phyloP scores from a whole-genome alignment of 2,329 filamentous ascomycete genomes.

The Piedraia hortae region DNA sequence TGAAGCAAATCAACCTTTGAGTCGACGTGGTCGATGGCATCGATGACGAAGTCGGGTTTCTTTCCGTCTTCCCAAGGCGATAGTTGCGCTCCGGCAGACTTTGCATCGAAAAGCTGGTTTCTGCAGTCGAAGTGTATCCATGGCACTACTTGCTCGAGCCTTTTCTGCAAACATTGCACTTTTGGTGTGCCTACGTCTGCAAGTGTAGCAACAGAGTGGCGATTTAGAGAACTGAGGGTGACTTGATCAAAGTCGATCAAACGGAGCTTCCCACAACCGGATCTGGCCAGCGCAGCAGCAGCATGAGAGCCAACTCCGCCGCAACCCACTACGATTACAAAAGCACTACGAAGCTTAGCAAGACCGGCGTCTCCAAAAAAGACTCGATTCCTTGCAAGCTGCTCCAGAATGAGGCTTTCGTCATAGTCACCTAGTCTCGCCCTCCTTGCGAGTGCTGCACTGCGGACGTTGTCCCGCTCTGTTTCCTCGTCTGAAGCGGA shows the following conservation, averaged over 20 bases:
- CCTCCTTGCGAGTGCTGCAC: constrained; percentile 28
- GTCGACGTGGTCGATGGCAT: constrained; percentile 96
- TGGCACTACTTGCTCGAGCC: constrained; percentile 63
- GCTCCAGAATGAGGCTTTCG: constrained; percentile 70
- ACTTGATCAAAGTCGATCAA: constrained; percentile 96
- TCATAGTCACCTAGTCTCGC: constrained; percentile 37
- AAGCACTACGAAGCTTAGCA: constrained; percentile 48
- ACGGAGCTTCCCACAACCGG: constrained; percentile 64
- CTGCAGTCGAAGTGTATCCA: constrained; percentile 77
- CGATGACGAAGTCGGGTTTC: constrained; percentile 66
- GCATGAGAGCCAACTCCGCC: constrained; percentile 91
- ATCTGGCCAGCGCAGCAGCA: constrained; percentile 58
- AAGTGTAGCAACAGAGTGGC: constrained; percentile 84
- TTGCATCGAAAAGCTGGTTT: constrained; percentile 54
- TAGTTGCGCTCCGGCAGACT: constrained; percentile 38
- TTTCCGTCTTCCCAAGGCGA: constrained; percentile 31
- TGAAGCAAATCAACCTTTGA: constrained; percentile 77
- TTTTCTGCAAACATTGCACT: constrained; percentile 53
- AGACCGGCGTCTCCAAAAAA: constrained; percentile 70
- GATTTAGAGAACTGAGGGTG: constrained; percentile 72
- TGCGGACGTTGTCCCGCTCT: constrained; percentile 27
- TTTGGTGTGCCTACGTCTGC: constrained; percentile 85
- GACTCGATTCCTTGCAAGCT: constrained; percentile 73
- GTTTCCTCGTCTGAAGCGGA: constrained; percentile 12
- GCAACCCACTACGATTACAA: constrained; percentile 73